Base-by-base conservation (phyloP, 169 alveolate genomes). In the Theileria annulata region DNA sequence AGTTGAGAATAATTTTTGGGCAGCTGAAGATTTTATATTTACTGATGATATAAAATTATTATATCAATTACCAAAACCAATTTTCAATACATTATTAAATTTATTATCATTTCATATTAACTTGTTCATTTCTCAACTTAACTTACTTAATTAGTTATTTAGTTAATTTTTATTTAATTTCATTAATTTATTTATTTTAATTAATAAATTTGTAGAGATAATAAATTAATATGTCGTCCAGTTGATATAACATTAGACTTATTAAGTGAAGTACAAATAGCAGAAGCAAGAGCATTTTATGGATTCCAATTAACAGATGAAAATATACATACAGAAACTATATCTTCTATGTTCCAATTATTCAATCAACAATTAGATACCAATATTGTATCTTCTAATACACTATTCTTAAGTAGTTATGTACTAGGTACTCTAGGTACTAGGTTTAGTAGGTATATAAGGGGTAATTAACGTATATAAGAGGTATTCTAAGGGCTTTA, bases 291-390 rank as follows among this genome's bases (percentile, higher is more conserved):
- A 75, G 96, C 97, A 59, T 96, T 94, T 89, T 96, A 95, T 84
- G 98, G 98, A 42, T 96, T 96, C 91, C 95, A 95, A 63, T 88
- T 95, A 79, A 92, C 96, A 62, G 94, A 94, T 96, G 99, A 96
- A 87, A 96, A 96, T 90, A 92, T 96, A 23, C 98, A 96, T 86
- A 89, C 94, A 66, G 99, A 96, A 77, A 90, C 87, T 17, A 81
- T 85, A 58, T 93, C 91, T 60, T 77, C 86, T 83, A 95, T 87
- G 80, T 84, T 85, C 59, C 77, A 66, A 69, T 42, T 81, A 6
- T 47, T 86, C 27, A 69, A 78, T 3, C 85, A 82, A 15, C 71
- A 75, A 33, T 10, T 73, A 8, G 87, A 76, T 6, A 54, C 19
- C 17, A 51, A 37, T 0, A 51, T 31, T 71, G 87, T 84, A 70